Evolutionary conservation across 1,284 basidiomycete species (phyloP), one percentile per base, ranked within the genome.

Genomic region (Gomphus sp.): DNA sequence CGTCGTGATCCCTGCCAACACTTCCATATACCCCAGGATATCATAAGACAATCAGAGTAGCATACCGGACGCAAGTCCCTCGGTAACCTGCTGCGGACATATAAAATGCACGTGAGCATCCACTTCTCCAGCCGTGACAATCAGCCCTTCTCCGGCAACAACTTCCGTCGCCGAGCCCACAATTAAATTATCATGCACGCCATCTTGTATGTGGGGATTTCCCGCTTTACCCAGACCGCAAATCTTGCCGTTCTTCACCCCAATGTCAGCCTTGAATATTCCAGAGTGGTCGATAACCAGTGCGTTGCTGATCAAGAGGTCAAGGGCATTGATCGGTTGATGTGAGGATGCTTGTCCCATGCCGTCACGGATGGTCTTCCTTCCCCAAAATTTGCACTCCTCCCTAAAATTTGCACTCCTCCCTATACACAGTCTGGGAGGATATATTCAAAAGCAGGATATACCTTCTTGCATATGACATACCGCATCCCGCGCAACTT

Each of bases 311-410:
- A 99, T 91, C 55, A 98, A 88, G 8, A 95, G 78, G 68, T 99
- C 97, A 48, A 99, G 79, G 0, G 87, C 81, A 53, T 91, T 85
- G 0, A 66, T 65, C 18, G 89, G 82, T 0, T 80, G 74, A 8
- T 86, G 76, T 60, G 89, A 85, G 0, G 89, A 91, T 0, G 89
- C 88, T 72, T 99, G 96, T 7, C 95, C 97, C 89, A 95, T 95
- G 9, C 94, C 94, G 67, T 98, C 95, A n/a, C 94, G 86, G 55
- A 97, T 87, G 0, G 87, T 84, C 73, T 98, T 64, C 85, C 91
- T 95, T 67, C 96, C 96, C 12, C 96, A 96, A 67, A 99, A 99
- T 72, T 98, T 99, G n/a, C n/a, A n/a, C n/a, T n/a, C 91, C 95
- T 67, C 96, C 96, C 12, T 97, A 96, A 67, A 99, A 99, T 72